A percentile compares a stretch with the other conserved stretches of the same genome.
phyloP scores from a whole-genome alignment of 2,329 filamentous ascomycete species.

The Apiospora hydei region DNA sequence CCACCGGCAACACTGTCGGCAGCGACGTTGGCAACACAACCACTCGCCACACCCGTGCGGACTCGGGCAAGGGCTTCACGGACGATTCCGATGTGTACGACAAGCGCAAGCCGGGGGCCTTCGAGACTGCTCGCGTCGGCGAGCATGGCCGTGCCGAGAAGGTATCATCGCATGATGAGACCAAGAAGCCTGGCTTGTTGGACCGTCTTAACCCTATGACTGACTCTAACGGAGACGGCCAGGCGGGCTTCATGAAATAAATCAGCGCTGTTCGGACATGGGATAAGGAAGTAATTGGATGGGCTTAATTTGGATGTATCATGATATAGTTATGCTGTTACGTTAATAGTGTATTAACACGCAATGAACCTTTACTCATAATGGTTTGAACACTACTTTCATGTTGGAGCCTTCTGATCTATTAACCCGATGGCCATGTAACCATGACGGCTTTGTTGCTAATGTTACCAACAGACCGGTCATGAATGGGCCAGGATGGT shows the following conservation, averaged over 20 bases:
- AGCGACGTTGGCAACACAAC: neutral
- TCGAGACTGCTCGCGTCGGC: slow-evolving; percentile 30
- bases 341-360: neutral
- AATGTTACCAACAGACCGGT: neutral
- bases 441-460: neutral
- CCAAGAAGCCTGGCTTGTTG: slow-evolving; percentile 46
- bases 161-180: neutral
- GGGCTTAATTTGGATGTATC: neutral
- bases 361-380: neutral
- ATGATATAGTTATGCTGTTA: neutral
- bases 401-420: too few species aligned
- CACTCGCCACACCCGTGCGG: slow-evolving; percentile 4
- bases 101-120: slow-evolving; percentile 28
- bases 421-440: too few species aligned
- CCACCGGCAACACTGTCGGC: neutral
- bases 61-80: slow-evolving; percentile 23
- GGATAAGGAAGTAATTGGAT: neutral
- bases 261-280: neutral
- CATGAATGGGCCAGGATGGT: neutral
- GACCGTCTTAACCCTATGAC: slow-evolving; percentile 62
- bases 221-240: slow-evolving; percentile 62
- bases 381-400: too few species aligned
- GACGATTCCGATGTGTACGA: slow-evolving; percentile 6
- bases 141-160: slow-evolving; percentile 6
- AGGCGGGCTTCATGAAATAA: slow-evolving; percentile 60